Evolutionary conservation across 495 filamentous ascomycete genomes (phyloP), one percentile per base, ranked within the genome.

Genomic region (Penicillium coffeae): DNA sequence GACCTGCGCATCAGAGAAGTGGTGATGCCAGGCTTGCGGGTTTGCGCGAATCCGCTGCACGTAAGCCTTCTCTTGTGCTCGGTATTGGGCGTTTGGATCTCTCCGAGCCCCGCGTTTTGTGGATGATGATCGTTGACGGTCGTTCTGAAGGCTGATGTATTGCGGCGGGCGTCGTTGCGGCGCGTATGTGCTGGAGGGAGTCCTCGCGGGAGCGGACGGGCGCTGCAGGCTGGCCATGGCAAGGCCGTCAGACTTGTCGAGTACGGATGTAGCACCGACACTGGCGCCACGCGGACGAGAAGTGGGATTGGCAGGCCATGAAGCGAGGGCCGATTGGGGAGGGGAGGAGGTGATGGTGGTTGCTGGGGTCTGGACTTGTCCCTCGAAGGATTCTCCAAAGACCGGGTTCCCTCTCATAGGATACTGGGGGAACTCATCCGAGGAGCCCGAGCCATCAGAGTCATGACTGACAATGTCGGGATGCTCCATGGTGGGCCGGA

Each of bases 31-130:
- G 25, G 66, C 82, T 43, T 82, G 75, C 33, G 82, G 80, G 47
- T 88, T 83, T 66, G 94, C 78, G 58, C 82, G 82, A 65, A 86
- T 79, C 45, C 81, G 77, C 62, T 85, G 86, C 50, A 87, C 90
- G 70, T 88, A 95, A 50, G 81, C 88, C 67, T 84, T 89, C 70
- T 86, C 83, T 67, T 87, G 91, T 50, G 81, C 90, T 60, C 79
- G 79, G 56, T 90, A 92, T 53, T 88, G 83, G n/a, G 86, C 84
- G 69, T 81, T 88, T 44, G 78, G 90, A 69, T 84, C 89, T 53
- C 77, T 74, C 69, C 71, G 72, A 50, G 68, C 34, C n/a, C 56
- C 56, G 21, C 81, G 66, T 39, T 77, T 77, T 1, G 71, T 58
- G 0, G 81, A 82, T 7, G 74, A 76, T 1, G 79, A 81, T 42